phyloP scores from a whole-genome alignment of 164 flowering plant species.

The Vitis rupestris region DNA sequence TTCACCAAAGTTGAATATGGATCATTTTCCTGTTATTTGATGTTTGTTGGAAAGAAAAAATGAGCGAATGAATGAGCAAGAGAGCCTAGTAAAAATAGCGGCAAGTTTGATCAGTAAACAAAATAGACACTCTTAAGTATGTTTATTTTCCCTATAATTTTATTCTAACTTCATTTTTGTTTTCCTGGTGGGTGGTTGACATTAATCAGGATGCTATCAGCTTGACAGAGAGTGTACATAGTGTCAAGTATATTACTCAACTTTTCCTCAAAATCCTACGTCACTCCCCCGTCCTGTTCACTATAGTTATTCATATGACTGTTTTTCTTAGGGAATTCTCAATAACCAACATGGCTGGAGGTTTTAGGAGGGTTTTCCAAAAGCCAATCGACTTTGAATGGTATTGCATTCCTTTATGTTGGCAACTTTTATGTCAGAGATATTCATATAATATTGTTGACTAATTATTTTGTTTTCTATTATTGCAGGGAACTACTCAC shows the following conservation, averaged over 20 bases:
- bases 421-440: background rate
- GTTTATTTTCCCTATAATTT: slow-evolving; percentile 3
- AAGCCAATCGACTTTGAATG: slow-evolving; percentile 81
- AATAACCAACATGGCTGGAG: slow-evolving; percentile 81
- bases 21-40: too few species aligned
- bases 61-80: too few species aligned
- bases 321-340: slow-evolving; percentile 73
- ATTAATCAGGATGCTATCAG: slow-evolving; percentile 61
- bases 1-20: too few species aligned
- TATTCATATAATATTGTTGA: background rate
- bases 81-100: too few species aligned
- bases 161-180: background rate
- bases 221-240: slow-evolving; percentile 69
- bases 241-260: slow-evolving; percentile 53
- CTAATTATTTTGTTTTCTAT: background rate
- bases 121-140: too few species aligned
- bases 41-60: too few species aligned
- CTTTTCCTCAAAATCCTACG: background rate
- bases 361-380: slow-evolving; percentile 79
- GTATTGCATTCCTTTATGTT: slow-evolving; percentile 30
- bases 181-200: background rate
- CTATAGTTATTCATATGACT: background rate
- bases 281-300: background rate
- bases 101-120: too few species aligned
- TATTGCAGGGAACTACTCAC: slow-evolving; percentile 65